Evolutionary conservation across 1,284 basidiomycete genomes (phyloP).

Genomic region (Apiotrichum domesticum): DNA sequence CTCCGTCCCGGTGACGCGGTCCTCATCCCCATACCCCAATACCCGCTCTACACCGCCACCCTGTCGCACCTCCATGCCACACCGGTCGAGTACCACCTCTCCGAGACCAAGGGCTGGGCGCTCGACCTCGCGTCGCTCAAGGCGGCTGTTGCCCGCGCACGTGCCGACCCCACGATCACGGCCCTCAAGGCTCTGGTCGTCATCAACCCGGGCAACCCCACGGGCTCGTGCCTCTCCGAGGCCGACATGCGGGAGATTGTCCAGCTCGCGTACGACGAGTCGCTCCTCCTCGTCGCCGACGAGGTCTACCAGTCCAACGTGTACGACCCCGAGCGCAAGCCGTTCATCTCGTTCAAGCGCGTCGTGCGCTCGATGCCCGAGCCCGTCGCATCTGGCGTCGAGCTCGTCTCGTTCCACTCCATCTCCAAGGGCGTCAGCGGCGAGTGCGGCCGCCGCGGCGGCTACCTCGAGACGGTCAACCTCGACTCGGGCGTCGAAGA

Average conservation of each 20-base stretch:
- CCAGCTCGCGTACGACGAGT: constrained; percentile 67
- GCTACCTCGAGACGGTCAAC: constrained; percentile 84
- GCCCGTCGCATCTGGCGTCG: constrained; percentile 47
- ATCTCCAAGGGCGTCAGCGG: constrained; percentile 86
- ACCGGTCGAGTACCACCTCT: constrained; percentile 75
- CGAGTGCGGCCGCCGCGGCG: constrained; percentile 86
- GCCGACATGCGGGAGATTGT: constrained; percentile 65
- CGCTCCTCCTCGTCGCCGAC: constrained; percentile 79
- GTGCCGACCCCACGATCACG: constrained; percentile 53
- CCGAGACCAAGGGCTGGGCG: constrained; percentile 72
- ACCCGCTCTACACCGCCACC: constrained; percentile 88
- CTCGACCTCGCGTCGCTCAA: constrained; percentile 66
- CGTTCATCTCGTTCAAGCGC: constrained; percentile 85
- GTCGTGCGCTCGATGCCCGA: constrained; percentile 59
- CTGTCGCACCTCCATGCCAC: constrained; percentile 73
- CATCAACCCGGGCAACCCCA: constrained; percentile 92
- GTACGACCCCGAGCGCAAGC: constrained; percentile 56
- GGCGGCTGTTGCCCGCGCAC: constrained; percentile 59
- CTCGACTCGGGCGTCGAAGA: constrained; percentile 64
- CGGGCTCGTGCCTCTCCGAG: constrained; percentile 70
- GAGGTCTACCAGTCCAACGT: constrained; percentile 90
- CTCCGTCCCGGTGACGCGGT: constrained; percentile 21
- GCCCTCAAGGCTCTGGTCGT: constrained; percentile 73
- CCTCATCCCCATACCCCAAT: constrained; percentile 87
- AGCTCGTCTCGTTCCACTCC: constrained; percentile 84